Base-by-base conservation (phyloP, 1,284 basidiomycete species). In the Mycena citricolor region DNA sequence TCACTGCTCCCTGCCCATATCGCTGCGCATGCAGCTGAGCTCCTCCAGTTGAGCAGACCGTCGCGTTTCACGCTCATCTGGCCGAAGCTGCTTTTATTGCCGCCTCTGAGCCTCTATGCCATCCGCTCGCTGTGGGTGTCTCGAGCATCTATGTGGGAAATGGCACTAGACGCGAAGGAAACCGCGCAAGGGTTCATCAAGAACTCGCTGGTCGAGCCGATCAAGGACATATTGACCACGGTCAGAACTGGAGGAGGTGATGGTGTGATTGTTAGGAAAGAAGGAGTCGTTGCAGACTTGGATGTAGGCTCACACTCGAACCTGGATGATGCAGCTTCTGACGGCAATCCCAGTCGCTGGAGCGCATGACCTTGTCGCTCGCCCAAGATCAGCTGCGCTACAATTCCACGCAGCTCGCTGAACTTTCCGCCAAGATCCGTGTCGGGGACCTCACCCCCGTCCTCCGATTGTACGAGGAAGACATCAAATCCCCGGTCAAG, bases 311-410 rank as follows among this genome's bases (percentile, higher is more conserved):
- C 25, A 19, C 17, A 31, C 16, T 14, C 33, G 4, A 7, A 44
- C 29, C 19, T 42, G n/a, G 21, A 33, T 24, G 30, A 20, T 32
- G 21, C 14, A 21, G 20, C 4, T 26, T 10, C n/a, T n/a, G 14
- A 19, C 21, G 10, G 36, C 39, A 41, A 11, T 41, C 12, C 22
- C n/a, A 95, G 86, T 93, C 89, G 17, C 74, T 99, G 11, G 90
- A 97, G 65, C 76, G 95, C 28, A 99, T 99, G 95, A 83, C 93
- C 4, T 65, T 93, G 2, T 78, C 88, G 22, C 77, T 98, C 4
- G 91, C 90, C 1, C 73, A 75, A 46, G 95, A 98, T 54, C 84
- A 90, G 59, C 68, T 91, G 39, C 67, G 75, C 6, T 84, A 87
- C 47, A 68, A 71, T 2, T 69, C 76, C 1, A 66, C 71, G 2